These are phyloP conservation scores for Parsonsia alboflavescens DNA, from an alignment of 257 asterid species.

Conservation along the genomic window DNA sequence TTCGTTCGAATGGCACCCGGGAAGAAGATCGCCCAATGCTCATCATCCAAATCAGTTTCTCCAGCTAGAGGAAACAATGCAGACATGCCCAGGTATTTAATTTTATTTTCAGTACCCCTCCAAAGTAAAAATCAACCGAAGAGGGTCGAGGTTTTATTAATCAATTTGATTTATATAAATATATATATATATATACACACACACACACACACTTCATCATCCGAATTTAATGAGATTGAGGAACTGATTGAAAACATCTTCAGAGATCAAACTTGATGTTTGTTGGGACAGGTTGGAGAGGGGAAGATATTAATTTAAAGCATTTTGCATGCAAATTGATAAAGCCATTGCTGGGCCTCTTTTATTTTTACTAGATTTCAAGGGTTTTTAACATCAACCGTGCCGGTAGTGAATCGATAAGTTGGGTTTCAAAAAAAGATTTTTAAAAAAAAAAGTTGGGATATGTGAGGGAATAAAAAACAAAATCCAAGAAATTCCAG, in stretches of 20 bases:
- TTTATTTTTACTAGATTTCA: neutral
- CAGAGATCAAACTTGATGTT: neutral
- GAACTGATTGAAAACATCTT: neutral
- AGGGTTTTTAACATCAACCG: neutral
- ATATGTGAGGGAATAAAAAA: too few species aligned
- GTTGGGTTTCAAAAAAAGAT: too few species aligned
- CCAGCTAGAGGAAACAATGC: neutral
- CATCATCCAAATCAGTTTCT: neutral
- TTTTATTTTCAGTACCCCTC: neutral
- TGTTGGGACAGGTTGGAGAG: neutral
- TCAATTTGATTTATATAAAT: neutral
- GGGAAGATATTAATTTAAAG: neutral
- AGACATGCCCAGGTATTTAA: neutral
- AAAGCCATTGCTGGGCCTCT: neutral
- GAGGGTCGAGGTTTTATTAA: neutral
- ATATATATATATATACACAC: too few species aligned
- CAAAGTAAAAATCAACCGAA: too few species aligned
- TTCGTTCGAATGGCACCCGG: neutral
- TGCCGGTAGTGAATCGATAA: neutral
- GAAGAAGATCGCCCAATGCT: neutral
- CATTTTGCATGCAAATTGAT: neutral
- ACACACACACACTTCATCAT: too few species aligned
- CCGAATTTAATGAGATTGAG: neutral
- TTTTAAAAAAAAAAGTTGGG: neutral
- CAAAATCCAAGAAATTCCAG: too few species aligned